A percentile compares a stretch with the other conserved stretches of the same genome.
Evolutionary conservation across 805 yeast genomes (phyloP).

Genomic region (Candida easanensis): DNA sequence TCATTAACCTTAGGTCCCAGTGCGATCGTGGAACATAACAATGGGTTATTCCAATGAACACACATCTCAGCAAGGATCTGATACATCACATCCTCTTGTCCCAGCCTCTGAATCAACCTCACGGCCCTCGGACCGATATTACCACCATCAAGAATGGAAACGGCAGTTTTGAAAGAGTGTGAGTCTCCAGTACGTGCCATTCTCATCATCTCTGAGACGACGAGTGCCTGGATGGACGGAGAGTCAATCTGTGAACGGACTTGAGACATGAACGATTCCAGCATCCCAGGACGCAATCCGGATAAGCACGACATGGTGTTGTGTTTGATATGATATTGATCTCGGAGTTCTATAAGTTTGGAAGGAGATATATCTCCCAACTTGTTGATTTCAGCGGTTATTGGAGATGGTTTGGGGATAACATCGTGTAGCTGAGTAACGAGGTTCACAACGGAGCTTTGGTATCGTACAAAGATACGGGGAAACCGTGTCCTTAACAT

Average conservation of each 20-base stretch:
- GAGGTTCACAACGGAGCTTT: too few species aligned
- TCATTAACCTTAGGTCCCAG: constrained; percentile 2
- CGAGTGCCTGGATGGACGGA: constrained; percentile 4
- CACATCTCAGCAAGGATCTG: constrained; percentile 9
- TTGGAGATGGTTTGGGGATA: constrained; percentile 4
- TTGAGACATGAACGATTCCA: constrained; percentile 1
- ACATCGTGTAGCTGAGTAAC: too few species aligned
- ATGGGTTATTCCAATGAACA: constrained; percentile 12
- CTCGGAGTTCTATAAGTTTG: neutral
- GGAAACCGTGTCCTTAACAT: too few species aligned
- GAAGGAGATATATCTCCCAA: neutral
- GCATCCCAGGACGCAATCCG: neutral
- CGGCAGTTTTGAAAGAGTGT: neutral
- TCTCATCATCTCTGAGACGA: constrained; percentile 7
- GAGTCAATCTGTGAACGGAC: neutral
- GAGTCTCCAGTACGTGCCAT: constrained; percentile 7
- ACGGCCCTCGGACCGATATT: constrained; percentile 7
- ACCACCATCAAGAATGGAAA: neutral
- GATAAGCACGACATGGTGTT: constrained; percentile 7
- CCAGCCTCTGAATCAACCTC: constrained; percentile 4
- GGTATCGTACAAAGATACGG: too few species aligned
- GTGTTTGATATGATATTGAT: neutral
- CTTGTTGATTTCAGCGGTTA: constrained; percentile 3
- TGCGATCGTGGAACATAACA: constrained; percentile 10
- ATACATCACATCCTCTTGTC: constrained; percentile 5